Conservation (phyloP, 345 rosid genomes). For the Citrus trifoliata region DNA sequence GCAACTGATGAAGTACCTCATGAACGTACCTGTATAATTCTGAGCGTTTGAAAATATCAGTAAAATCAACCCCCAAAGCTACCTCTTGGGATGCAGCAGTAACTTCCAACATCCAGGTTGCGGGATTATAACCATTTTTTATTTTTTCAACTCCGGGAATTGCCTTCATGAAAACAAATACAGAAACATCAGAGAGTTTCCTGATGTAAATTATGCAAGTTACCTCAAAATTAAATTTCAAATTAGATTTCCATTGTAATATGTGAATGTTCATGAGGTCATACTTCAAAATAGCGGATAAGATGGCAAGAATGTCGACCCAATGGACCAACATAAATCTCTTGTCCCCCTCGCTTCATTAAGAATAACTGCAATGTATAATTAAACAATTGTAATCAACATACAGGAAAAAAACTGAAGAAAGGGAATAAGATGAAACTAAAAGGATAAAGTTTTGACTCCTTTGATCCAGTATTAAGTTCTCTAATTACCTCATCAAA, state of each 20-base stretch:
- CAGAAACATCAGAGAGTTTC: not conserved
- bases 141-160: slow-evolving; percentile 58
- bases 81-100: slow-evolving; percentile 55
- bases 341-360: slow-evolving; percentile 74
- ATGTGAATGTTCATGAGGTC: not conserved
- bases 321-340: slow-evolving; percentile 75
- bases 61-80: slow-evolving; percentile 57
- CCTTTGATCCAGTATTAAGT: not conserved
- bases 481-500: slow-evolving; percentile 41
- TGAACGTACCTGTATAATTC: slow-evolving; percentile 48
- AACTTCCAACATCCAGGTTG: slow-evolving; percentile 89
- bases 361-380: slow-evolving; percentile 52
- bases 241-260: too few species aligned
- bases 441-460: not conserved
- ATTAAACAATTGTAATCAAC: not conserved
- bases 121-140: slow-evolving; percentile 77
- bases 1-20: not conserved
- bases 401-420: not conserved
- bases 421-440: too few species aligned
- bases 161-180: slow-evolving; percentile 27
- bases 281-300: slow-evolving; percentile 69
- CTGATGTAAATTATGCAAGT: not conserved
- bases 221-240: not conserved
- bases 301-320: slow-evolving; percentile 63
- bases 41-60: slow-evolving; percentile 53